phyloP scores from a whole-genome alignment of 371 early-diverging fungal species.

The Mucor plumbeus region DNA sequence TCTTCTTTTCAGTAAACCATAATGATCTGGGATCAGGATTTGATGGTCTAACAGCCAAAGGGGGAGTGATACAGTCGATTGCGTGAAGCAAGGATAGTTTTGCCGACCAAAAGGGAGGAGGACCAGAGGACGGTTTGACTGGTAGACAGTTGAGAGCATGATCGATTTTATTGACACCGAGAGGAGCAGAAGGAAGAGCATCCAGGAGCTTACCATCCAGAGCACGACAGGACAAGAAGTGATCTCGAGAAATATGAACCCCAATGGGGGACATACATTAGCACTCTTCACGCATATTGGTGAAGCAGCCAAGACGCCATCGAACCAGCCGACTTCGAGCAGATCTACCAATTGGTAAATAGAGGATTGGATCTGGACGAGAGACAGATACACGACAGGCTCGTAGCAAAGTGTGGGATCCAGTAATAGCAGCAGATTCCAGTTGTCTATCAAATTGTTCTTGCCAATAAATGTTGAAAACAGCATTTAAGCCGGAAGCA shows the following conservation, averaged over 20 bases:
- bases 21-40: neutral
- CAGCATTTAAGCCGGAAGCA: neutral
- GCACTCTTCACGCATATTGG: slow-evolving; percentile 7
- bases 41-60: neutral
- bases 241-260: neutral
- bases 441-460: neutral
- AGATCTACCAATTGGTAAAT: neutral
- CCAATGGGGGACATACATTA: neutral
- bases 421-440: neutral
- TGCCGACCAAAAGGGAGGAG: neutral
- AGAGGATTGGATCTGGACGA: slow-evolving; percentile 6
- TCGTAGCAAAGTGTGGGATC: neutral
- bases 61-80: neutral
- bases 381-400: neutral
- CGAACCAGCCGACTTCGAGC: slow-evolving; percentile 12
- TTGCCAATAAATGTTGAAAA: neutral
- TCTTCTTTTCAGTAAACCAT: neutral
- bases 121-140: neutral
- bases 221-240: neutral
- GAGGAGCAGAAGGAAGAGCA: neutral
- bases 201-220: neutral
- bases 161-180: neutral
- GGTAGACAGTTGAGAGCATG: neutral
- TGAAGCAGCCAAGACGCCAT: slow-evolving; percentile 14
- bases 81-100: neutral